Conservation (phyloP, 2,329 filamentous ascomycete genomes). For the Kalmusia sp. region DNA sequence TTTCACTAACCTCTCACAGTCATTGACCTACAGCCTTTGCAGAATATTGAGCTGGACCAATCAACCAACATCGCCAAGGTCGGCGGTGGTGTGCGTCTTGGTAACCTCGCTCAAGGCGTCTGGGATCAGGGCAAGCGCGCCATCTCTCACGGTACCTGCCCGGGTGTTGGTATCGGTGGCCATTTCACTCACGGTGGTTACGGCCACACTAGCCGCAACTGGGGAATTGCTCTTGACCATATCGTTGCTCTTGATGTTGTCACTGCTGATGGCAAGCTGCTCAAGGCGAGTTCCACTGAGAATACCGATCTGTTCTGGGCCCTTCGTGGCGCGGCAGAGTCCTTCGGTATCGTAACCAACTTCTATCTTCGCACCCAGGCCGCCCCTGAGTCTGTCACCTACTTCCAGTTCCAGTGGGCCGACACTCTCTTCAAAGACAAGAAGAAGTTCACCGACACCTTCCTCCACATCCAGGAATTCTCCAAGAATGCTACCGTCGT, state of each 20-base stretch:
- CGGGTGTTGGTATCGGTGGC: slow-evolving; percentile 50
- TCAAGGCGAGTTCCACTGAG: slow-evolving; percentile 39
- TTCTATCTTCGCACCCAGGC: slow-evolving; percentile 45
- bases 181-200: slow-evolving; percentile 47
- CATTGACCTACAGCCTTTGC: slow-evolving; percentile 56
- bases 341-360: slow-evolving; percentile 49
- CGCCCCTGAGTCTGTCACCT: slow-evolving; percentile 35
- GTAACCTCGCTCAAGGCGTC: slow-evolving; percentile 46
- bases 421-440: slow-evolving; percentile 34
- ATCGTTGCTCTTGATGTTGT: slow-evolving; percentile 47
- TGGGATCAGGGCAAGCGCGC: slow-evolving; percentile 47
- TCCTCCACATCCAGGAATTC: slow-evolving; percentile 51
- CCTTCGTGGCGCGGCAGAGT: slow-evolving; percentile 50
- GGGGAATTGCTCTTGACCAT: slow-evolving; percentile 45
- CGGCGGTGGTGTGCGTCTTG: slow-evolving; percentile 58
- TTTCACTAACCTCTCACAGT: slow-evolving; percentile 23
- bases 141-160: slow-evolving; percentile 61
- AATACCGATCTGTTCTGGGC: slow-evolving; percentile 52
- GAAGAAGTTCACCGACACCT: slow-evolving; percentile 44
- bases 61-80: slow-evolving; percentile 52
- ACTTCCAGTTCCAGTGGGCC: slow-evolving; percentile 35
- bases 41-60: slow-evolving; percentile 52
- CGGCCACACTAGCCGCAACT: slow-evolving; percentile 43
- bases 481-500: slow-evolving; percentile 49
- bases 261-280: slow-evolving; percentile 47